phyloP scores from a whole-genome alignment of 306 rosid species.

The Canavalia ensiformis region DNA sequence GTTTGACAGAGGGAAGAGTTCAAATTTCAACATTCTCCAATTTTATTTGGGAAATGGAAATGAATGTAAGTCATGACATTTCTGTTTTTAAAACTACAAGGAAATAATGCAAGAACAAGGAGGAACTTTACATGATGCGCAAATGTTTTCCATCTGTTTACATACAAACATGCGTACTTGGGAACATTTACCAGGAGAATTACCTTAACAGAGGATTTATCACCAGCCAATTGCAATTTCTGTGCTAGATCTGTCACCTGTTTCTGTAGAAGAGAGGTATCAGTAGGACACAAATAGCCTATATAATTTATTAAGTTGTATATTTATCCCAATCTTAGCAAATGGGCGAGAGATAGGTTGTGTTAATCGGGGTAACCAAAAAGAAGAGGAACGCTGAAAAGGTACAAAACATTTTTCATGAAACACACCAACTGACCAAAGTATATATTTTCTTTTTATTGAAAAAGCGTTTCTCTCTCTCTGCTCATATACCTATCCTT shows the following conservation, averaged over 20 bases:
- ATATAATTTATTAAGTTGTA: not conserved
- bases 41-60: conserved; percentile 11
- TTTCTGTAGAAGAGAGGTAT: conserved; percentile 66
- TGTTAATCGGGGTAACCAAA: not conserved
- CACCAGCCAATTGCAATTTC: conserved; percentile 64
- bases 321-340: conserved; percentile 26
- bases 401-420: not conserved
- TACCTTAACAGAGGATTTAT: conserved; percentile 70
- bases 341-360: not conserved
- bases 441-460: too few species aligned
- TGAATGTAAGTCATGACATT: conserved; percentile 6
- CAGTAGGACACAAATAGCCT: conserved; percentile 36
- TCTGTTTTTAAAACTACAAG: not conserved
- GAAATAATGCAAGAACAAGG: not conserved
- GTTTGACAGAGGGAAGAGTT: not conserved
- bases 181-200: conserved; percentile 35
- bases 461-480: too few species aligned
- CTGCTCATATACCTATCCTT: too few species aligned
- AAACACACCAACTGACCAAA: too few species aligned
- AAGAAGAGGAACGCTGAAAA: not conserved
- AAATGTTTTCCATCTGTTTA: not conserved
- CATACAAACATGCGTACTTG: not conserved
- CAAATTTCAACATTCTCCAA: not conserved
- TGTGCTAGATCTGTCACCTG: conserved; percentile 79
- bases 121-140: not conserved